phyloP scores from a whole-genome alignment of 371 early-diverging fungal genomes.

The Rhizopus sp. region DNA sequence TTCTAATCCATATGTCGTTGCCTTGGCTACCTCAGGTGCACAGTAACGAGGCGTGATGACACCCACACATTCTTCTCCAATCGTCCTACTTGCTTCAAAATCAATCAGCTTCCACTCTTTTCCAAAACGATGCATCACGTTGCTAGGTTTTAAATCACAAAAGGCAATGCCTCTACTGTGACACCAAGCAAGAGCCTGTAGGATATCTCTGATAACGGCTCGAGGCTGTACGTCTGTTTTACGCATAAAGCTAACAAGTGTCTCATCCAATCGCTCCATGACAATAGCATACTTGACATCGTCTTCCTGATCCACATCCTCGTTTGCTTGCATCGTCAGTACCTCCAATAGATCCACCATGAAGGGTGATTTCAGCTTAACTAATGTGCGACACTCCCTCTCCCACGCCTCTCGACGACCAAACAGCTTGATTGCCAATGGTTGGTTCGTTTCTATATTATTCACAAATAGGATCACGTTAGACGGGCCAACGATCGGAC shows the following conservation, averaged over 20 bases:
- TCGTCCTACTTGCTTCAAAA: slow-evolving; percentile 51
- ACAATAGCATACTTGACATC: slow-evolving; percentile 41
- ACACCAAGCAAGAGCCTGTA: slow-evolving; percentile 40
- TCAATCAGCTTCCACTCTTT: slow-evolving; percentile 47
- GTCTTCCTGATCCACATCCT: slow-evolving; percentile 26
- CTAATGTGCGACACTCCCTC: slow-evolving; percentile 45
- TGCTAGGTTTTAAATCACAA: slow-evolving; percentile 42
- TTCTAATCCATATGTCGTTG: slow-evolving; percentile 51
- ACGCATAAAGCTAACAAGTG: slow-evolving; percentile 24
- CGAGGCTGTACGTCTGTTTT: slow-evolving; percentile 1
- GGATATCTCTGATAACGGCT: slow-evolving; percentile 28
- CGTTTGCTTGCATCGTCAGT: slow-evolving; percentile 43
- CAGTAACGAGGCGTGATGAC: slow-evolving; percentile 32
- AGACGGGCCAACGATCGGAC: slow-evolving; percentile 43
- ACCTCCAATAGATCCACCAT: slow-evolving; percentile 49
- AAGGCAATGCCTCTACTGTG: slow-evolving; percentile 41
- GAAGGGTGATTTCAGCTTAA: slow-evolving; percentile 37
- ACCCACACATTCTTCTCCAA: slow-evolving; percentile 33
- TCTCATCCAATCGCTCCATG: slow-evolving; percentile 45
- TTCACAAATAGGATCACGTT: slow-evolving; percentile 43
- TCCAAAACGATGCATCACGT: slow-evolving; percentile 35
- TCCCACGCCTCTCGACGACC: slow-evolving; percentile 58
- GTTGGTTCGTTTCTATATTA: slow-evolving; percentile 2
- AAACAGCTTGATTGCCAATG: slow-evolving; percentile 41
- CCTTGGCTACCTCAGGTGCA: slow-evolving; percentile 52